phyloP scores from a whole-genome alignment of 306 rosid genomes.

The Pterocarpus macrocarpus region DNA sequence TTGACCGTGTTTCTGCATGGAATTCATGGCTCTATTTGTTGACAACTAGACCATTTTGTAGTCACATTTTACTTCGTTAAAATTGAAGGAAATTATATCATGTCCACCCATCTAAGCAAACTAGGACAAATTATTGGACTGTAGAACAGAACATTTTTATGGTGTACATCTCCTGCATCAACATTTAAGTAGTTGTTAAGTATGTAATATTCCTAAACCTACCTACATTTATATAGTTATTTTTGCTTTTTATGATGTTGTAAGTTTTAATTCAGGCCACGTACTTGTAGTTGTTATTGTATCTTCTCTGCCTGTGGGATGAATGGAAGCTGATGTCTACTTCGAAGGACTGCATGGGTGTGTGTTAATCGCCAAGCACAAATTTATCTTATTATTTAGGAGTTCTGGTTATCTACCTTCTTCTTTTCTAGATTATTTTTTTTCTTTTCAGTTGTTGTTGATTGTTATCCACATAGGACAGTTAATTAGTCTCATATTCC shows the following conservation, averaged over 20 bases:
- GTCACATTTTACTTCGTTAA: background rate
- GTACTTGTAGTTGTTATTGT: constrained; percentile 28
- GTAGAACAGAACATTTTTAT: background rate
- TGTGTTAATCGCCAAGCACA: background rate
- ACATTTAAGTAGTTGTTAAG: constrained; percentile 28
- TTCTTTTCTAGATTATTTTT: background rate
- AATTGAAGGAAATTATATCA: constrained; percentile 4
- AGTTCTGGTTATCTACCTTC: background rate
- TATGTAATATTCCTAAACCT: constrained; percentile 3
- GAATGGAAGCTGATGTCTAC: constrained; percentile 22
- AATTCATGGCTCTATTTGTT: constrained; percentile 5
- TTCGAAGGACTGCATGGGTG: constrained; percentile 1
- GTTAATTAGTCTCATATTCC: background rate
- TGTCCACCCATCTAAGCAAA: constrained; percentile 21
- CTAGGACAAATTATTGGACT: background rate
- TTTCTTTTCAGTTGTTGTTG: background rate
- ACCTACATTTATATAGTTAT: background rate
- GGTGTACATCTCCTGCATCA: background rate
- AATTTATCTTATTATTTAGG: constrained; percentile 24
- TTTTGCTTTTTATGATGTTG: background rate
- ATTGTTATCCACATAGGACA: background rate
- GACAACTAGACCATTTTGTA: constrained; percentile 17
- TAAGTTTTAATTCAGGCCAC: constrained; percentile 9
- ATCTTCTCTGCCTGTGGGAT: background rate
- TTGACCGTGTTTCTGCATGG: constrained; percentile 16